These are phyloP conservation scores for Diaporthe australafricana DNA, from an alignment of 2,329 filamentous ascomycete genomes.

Conservation along the genomic window DNA sequence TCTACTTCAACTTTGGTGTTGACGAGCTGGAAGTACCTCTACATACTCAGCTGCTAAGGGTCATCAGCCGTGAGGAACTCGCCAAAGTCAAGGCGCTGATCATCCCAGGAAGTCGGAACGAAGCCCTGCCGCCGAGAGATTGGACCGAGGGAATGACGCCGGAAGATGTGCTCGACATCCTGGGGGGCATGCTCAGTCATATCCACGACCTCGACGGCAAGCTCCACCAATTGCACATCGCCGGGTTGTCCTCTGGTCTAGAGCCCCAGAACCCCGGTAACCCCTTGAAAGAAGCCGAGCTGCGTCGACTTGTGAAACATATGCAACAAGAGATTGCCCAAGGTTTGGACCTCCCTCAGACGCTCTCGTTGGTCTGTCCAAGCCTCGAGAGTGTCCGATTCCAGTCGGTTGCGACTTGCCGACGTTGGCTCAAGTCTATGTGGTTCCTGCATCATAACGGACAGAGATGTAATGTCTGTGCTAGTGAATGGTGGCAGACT, in stretches of 20 bases:
- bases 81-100: background rate
- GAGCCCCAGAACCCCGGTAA: background rate
- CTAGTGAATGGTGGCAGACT: too few species aligned
- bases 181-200: too few species aligned
- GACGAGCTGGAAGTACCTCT: background rate
- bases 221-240: background rate
- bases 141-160: too few species aligned
- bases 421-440: background rate
- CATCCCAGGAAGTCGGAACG: background rate
- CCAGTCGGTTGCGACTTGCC: background rate
- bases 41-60: background rate
- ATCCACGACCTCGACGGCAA: background rate
- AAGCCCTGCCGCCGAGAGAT: background rate
- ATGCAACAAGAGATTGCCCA: background rate
- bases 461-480: too few species aligned
- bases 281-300: background rate
- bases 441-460: too few species aligned
- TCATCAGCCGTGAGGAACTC: background rate
- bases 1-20: conserved; percentile 5
- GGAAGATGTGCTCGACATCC: background rate
- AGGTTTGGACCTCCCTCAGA: background rate
- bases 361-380: background rate
- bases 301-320: background rate
- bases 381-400: background rate
- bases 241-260: background rate